Percentiles rank a stretch among this genome's conserved stretches.
Evolutionary conservation across 2,329 filamentous ascomycete species (phyloP).

Genomic region (Aspergillus luchuensis): DNA sequence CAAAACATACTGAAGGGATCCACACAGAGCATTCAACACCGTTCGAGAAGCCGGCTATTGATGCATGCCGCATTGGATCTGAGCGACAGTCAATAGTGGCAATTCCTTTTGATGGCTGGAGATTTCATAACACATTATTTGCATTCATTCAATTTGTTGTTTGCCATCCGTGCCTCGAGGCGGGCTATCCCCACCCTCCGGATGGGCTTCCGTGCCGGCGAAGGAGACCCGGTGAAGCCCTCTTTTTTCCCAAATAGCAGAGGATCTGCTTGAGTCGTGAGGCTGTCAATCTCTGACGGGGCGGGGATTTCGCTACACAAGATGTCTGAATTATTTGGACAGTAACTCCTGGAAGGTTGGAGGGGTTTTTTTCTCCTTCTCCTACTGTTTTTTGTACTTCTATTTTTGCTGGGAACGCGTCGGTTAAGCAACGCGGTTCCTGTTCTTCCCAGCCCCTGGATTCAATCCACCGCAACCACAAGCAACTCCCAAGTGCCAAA

Average conservation of each 20-base stretch:
- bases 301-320: background rate
- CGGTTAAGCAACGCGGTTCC: too few relatives aligned
- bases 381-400: too few relatives aligned
- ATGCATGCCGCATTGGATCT: background rate
- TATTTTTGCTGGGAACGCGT: too few relatives aligned
- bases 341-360: too few relatives aligned
- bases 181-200: background rate
- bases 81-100: background rate
- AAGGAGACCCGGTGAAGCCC: background rate
- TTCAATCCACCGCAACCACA: too few relatives aligned
- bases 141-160: background rate
- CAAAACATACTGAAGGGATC: background rate
- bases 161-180: background rate
- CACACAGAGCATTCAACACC: background rate
- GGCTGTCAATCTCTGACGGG: conserved; percentile 4
- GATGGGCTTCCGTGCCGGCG: background rate
- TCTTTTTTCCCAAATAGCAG: background rate
- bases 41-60: background rate
- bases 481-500: background rate
- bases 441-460: too few relatives aligned
- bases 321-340: background rate
- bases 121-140: too few relatives aligned
- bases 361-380: too few relatives aligned
- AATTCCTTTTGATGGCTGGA: background rate
- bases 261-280: conserved; percentile 1